These are phyloP conservation scores for Komagataella kurtzmanii DNA, from an alignment of 805 yeast genomes.

Conservation along the genomic window DNA sequence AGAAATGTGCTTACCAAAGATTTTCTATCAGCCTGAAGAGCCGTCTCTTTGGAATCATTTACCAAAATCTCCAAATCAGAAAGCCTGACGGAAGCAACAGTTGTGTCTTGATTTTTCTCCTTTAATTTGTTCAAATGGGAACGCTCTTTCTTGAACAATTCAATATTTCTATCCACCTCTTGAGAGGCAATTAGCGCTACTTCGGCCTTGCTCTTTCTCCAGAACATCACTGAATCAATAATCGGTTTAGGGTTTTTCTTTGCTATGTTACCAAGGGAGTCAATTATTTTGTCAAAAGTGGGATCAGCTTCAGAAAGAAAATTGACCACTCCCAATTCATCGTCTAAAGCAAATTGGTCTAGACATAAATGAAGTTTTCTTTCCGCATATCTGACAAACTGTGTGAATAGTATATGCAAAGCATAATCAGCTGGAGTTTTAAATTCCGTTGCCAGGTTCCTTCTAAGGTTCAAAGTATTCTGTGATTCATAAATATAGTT, in stretches of 20 bases:
- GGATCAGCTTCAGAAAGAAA: slow-evolving; percentile 72
- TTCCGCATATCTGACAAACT: slow-evolving; percentile 90
- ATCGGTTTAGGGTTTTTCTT: slow-evolving; percentile 87
- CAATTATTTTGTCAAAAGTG: slow-evolving; percentile 73
- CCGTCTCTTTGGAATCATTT: slow-evolving; percentile 42
- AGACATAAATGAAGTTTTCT: slow-evolving; percentile 67
- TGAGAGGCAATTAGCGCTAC: slow-evolving; percentile 55
- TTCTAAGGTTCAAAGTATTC: background rate
- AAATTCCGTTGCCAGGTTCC: slow-evolving; percentile 4
- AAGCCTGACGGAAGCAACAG: background rate
- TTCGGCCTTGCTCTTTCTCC: slow-evolving; percentile 92
- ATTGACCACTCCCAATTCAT: slow-evolving; percentile 71
- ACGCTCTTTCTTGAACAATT: slow-evolving; percentile 4
- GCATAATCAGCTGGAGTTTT: slow-evolving; percentile 84
- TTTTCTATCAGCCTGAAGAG: slow-evolving; percentile 76
- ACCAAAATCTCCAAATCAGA: slow-evolving; percentile 12
- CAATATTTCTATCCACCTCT: slow-evolving; percentile 27
- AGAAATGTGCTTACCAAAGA: slow-evolving; percentile 80
- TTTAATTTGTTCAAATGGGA: slow-evolving; percentile 4
- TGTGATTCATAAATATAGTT: background rate
- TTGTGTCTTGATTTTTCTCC: slow-evolving; percentile 3
- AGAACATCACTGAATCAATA: slow-evolving; percentile 94
- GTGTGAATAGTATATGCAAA: slow-evolving; percentile 85
- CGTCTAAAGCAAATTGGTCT: slow-evolving; percentile 42
- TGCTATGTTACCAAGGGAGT: slow-evolving; percentile 84